phyloP scores from a whole-genome alignment of 768 basidiomycete species.

The Amanita phalloides region DNA sequence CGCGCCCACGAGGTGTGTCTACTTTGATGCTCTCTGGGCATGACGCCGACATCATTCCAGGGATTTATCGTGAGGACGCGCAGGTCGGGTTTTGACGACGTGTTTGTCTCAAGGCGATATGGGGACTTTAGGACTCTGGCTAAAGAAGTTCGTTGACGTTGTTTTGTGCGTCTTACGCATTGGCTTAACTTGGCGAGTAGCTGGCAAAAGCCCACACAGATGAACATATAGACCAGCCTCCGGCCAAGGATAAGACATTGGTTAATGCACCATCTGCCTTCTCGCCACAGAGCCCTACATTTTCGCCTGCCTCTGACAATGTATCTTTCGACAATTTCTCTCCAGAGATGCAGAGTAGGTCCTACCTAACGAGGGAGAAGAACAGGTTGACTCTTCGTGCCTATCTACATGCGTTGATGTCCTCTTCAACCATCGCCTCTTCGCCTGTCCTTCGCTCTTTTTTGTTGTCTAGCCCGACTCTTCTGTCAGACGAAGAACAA shows the following conservation, averaged over 20 bases:
- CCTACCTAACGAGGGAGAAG: constrained; percentile 78
- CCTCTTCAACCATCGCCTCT: constrained; percentile 62
- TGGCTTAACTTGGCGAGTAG: constrained; percentile 26
- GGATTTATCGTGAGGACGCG: constrained; percentile 93
- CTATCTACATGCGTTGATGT: constrained; percentile 77
- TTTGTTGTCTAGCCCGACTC: constrained; percentile 66
- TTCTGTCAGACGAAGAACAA: constrained; percentile 57
- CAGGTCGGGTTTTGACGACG: constrained; percentile 57
- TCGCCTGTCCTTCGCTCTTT: constrained; percentile 84
- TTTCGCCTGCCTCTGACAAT: constrained; percentile 10
- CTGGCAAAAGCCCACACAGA: constrained; percentile 82
- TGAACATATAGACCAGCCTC: constrained; percentile 71
- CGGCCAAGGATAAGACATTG: constrained; percentile 77
- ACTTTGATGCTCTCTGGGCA: constrained; percentile 6
- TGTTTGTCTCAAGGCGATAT: constrained; percentile 86
- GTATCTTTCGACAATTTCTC: neutral
- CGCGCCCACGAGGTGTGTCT: constrained; percentile 73
- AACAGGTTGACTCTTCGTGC: constrained; percentile 90
- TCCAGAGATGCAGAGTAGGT: constrained; percentile 10
- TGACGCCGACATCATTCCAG: constrained; percentile 24
- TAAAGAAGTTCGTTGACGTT: constrained; percentile 47
- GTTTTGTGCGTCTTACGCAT: neutral
- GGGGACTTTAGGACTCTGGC: constrained; percentile 91
- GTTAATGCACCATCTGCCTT: constrained; percentile 35
- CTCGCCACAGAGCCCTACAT: constrained; percentile 17